These are phyloP conservation scores for Daedaleopsis nitida DNA, from an alignment of 768 basidiomycete genomes.

Conservation along the genomic window DNA sequence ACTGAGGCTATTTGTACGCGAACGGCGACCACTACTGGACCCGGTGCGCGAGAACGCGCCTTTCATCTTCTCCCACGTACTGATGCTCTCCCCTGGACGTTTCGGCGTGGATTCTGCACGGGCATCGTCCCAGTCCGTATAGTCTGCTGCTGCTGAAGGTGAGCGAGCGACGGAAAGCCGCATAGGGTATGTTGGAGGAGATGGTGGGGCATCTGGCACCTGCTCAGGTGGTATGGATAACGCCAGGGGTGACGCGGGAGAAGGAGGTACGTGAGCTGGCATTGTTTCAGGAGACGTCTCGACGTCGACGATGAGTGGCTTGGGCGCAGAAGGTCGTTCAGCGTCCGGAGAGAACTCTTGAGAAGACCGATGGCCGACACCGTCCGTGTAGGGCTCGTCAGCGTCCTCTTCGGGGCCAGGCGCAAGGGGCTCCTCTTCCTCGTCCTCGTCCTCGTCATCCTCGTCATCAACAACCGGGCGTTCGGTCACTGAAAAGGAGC, in stretches of 20 bases:
- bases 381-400: constrained; percentile 9
- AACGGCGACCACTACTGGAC: constrained; percentile 71
- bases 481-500: constrained; percentile 50
- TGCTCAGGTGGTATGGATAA: constrained; percentile 42
- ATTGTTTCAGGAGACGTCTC: constrained; percentile 59
- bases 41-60: constrained; percentile 64
- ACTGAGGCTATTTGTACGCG: constrained; percentile 75
- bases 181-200: constrained; percentile 54
- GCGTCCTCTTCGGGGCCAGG: constrained; percentile 33
- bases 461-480: constrained; percentile 65
- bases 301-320: constrained; percentile 63
- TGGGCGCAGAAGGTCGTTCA: constrained; percentile 51
- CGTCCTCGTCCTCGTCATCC: constrained; percentile 54
- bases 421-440: constrained; percentile 42
- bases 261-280: constrained; percentile 47
- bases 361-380: constrained; percentile 46
- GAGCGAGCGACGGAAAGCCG: constrained; percentile 66
- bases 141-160: constrained; percentile 38
- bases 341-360: constrained; percentile 46
- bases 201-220: constrained; percentile 47
- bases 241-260: constrained; percentile 49
- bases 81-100: constrained; percentile 54
- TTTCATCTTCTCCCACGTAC: constrained; percentile 75
- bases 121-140: constrained; percentile 32
- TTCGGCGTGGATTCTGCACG: constrained; percentile 46